Evolutionary conservation across 257 asterid species (phyloP).

Genomic region (Plectranthus barbatus): DNA sequence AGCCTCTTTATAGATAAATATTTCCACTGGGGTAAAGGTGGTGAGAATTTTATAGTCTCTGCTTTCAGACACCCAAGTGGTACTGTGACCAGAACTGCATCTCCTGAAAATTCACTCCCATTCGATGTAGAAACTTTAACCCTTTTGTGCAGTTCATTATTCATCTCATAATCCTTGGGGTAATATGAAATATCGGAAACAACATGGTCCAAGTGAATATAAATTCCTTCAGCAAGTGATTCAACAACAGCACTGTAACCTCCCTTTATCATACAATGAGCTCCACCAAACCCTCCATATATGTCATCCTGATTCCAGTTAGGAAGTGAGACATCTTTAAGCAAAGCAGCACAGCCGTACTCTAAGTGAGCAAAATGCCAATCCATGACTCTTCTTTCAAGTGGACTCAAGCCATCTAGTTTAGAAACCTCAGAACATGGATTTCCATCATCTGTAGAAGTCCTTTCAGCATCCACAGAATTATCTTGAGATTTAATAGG

Average conservation of each 20-base stretch:
- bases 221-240: constrained; percentile 73
- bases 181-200: constrained; percentile 66
- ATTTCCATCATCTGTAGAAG: constrained; percentile 22
- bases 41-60: constrained; percentile 74
- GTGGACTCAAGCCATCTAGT: constrained; percentile 59
- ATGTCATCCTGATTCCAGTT: constrained; percentile 96
- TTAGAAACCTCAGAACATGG: constrained; percentile 21
- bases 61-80: constrained; percentile 98
- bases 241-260: constrained; percentile 90
- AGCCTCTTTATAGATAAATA: constrained; percentile 66
- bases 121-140: constrained; percentile 67
- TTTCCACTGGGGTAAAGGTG: constrained; percentile 89
- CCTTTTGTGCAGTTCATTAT: constrained; percentile 32
- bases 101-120: constrained; percentile 79
- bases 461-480: constrained; percentile 22
- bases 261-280: constrained; percentile 99
- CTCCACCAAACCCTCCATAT: constrained; percentile 99
- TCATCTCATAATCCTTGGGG: constrained; percentile 25
- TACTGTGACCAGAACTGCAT: constrained; percentile 86
- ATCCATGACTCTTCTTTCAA: constrained; percentile 98
- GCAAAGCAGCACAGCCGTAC: constrained; percentile 96
- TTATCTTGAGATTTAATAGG: constrained; percentile 26
- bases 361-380: constrained; percentile 99
- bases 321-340: constrained; percentile 93
- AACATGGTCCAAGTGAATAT: constrained; percentile 61